Percentiles rank a stretch among this genome's conserved stretches.
Evolutionary conservation across 2,329 filamentous ascomycete genomes (phyloP).

Genomic region (Pezizomycotina sp.): DNA sequence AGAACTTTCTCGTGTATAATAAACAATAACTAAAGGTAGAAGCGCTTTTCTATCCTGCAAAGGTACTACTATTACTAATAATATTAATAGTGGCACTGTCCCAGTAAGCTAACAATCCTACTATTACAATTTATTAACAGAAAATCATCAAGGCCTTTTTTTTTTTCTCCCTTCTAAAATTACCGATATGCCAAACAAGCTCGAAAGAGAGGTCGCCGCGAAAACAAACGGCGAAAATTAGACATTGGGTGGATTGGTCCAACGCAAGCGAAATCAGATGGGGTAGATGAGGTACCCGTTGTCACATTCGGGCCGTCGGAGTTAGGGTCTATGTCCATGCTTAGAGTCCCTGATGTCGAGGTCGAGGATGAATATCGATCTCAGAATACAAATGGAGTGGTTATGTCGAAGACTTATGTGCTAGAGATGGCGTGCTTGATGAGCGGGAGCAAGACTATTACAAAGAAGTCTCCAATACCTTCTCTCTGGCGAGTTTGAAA

Average conservation of each 20-base stretch:
- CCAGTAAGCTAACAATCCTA: too few species aligned
- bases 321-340: constrained; percentile 10
- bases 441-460: constrained; percentile 95
- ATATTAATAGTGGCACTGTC: too few species aligned
- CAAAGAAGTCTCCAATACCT: constrained; percentile 68
- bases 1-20: too few species aligned
- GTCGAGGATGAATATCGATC: constrained; percentile 23
- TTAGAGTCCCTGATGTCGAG: constrained; percentile 26
- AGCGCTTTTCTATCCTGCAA: too few species aligned
- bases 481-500: constrained; percentile 72
- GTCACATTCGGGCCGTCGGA: constrained; percentile 3
- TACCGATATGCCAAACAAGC: constrained; percentile 40
- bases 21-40: too few species aligned
- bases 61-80: too few species aligned
- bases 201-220: constrained; percentile 43
- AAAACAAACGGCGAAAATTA: constrained; percentile 36
- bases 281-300: not conserved
- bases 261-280: constrained; percentile 32
- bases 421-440: constrained; percentile 75
- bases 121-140: too few species aligned
- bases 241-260: constrained; percentile 34
- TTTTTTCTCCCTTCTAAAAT: too few species aligned
- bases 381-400: constrained; percentile 30
- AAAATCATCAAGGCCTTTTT: too few species aligned
- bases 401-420: too few species aligned